These are phyloP conservation scores for Thermochaetoides thermophila DNA, from an alignment of 495 filamentous ascomycete genomes.

Conservation along the genomic window DNA sequence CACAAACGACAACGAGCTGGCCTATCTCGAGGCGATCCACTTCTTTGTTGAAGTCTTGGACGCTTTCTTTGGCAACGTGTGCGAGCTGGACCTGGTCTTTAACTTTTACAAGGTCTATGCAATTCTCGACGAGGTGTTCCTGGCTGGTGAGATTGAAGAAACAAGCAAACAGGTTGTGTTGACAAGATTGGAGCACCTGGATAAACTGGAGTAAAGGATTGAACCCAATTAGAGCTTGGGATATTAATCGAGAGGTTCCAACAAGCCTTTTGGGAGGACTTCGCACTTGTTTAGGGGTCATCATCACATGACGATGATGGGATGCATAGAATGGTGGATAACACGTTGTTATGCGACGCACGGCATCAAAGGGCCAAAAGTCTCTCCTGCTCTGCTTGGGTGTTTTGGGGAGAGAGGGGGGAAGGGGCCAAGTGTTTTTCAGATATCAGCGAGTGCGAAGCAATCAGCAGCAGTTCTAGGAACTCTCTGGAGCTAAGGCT, in stretches of 20 bases:
- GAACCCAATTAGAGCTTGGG: background rate
- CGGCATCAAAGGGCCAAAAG: too few species aligned
- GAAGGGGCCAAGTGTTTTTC: too few species aligned
- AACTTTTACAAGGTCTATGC: conserved; percentile 99
- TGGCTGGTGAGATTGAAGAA: conserved; percentile 96
- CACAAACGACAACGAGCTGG: conserved; percentile 96
- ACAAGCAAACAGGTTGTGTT: conserved; percentile 96
- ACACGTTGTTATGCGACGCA: too few species aligned
- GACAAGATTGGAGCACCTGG: conserved; percentile 84
- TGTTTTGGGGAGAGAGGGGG: too few species aligned
- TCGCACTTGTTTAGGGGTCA: too few species aligned
- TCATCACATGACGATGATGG: too few species aligned
- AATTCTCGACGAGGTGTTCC: conserved; percentile 88
- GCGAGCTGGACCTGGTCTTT: conserved; percentile 98
- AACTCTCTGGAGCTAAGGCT: too few species aligned
- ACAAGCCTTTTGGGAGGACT: too few species aligned
- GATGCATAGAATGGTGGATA: too few species aligned
- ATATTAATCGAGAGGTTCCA: background rate
- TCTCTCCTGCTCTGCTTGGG: too few species aligned
- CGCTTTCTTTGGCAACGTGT: conserved; percentile 97
- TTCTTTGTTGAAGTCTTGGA: conserved; percentile 99
- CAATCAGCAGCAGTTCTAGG: too few species aligned
- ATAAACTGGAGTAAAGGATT: conserved; percentile 83
- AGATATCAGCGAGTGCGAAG: too few species aligned
- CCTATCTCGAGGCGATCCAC: conserved; percentile 94